Conservation (phyloP, 2,329 filamentous ascomycete genomes). For the Podosphaera xanthii region DNA sequence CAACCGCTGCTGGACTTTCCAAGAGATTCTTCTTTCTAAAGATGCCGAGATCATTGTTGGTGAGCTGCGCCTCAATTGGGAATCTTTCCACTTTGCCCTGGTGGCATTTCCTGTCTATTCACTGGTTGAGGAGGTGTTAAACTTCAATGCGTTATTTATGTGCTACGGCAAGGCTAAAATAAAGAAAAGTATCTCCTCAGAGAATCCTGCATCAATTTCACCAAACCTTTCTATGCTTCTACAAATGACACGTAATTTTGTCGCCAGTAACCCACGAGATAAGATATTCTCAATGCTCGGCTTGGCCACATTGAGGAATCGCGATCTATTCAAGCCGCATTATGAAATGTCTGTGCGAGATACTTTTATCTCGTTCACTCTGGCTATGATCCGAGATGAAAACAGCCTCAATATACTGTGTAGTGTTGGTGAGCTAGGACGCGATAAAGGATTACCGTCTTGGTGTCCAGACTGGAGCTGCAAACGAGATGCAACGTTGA, state of each 20-base stretch:
- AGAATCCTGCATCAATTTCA: neutral
- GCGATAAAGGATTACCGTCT: neutral
- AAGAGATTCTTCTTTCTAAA: neutral
- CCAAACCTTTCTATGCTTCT: neutral
- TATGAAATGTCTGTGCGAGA: neutral
- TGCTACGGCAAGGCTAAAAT: neutral
- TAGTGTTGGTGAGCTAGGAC: neutral
- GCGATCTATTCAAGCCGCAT: neutral
- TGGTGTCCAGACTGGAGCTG: constrained; percentile 1
- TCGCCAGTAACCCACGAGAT: neutral
- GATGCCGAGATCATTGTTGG: neutral
- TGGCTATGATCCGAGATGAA: neutral
- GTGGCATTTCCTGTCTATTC: neutral
- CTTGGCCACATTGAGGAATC: neutral
- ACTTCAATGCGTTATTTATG: neutral
- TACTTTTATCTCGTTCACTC: neutral
- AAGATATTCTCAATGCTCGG: neutral
- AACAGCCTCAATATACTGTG: neutral
- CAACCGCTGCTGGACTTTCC: constrained; percentile 1
- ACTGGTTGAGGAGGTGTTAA: neutral
- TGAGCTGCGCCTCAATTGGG: neutral
- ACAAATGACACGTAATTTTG: neutral
- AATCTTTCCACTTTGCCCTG: neutral
- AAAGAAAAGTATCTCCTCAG: neutral
- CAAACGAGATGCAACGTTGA: neutral